Percentiles rank a stretch among this genome's conserved stretches.
Conservation (phyloP, 164 flowering plant species). For the Liquidambar formosana region DNA sequence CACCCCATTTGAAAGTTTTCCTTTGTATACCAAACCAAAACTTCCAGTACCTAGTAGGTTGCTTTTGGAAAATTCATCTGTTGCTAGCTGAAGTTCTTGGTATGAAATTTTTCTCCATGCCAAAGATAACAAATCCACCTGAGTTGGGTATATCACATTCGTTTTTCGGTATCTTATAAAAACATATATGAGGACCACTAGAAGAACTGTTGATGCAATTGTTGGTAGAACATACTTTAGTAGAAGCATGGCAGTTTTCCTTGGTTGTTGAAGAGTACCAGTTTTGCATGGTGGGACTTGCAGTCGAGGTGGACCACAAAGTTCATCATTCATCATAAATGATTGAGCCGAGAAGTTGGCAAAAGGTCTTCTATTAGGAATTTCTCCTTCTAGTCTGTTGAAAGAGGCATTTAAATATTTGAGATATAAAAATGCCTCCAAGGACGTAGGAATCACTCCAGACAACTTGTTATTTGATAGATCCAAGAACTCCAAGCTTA, state of each 20-base stretch:
- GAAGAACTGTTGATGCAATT: background rate
- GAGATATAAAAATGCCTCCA: too few relatives aligned
- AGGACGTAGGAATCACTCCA: background rate
- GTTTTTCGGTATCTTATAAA: background rate
- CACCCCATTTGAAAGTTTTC: background rate
- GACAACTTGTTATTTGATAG: background rate
- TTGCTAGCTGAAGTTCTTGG: background rate
- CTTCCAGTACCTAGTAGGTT: background rate
- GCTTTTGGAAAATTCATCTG: background rate
- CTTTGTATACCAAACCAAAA: too few relatives aligned
- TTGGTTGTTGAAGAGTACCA: too few relatives aligned
- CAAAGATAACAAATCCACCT: background rate
- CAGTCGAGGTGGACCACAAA: too few relatives aligned
- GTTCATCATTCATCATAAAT: too few relatives aligned
- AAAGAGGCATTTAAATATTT: too few relatives aligned
- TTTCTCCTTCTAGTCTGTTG: too few relatives aligned
- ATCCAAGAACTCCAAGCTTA: conserved; percentile 7
- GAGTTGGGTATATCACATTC: too few relatives aligned
- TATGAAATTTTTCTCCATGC: background rate
- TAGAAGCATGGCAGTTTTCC: too few relatives aligned
- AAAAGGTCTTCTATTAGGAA: too few relatives aligned
- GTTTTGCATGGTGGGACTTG: conserved; percentile 19
- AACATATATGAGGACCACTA: background rate
- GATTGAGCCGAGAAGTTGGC: too few relatives aligned
- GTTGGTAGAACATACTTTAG: too few relatives aligned